Conservation (phyloP, 2,329 filamentous ascomycete species). For the Colletotrichum costaricense region DNA sequence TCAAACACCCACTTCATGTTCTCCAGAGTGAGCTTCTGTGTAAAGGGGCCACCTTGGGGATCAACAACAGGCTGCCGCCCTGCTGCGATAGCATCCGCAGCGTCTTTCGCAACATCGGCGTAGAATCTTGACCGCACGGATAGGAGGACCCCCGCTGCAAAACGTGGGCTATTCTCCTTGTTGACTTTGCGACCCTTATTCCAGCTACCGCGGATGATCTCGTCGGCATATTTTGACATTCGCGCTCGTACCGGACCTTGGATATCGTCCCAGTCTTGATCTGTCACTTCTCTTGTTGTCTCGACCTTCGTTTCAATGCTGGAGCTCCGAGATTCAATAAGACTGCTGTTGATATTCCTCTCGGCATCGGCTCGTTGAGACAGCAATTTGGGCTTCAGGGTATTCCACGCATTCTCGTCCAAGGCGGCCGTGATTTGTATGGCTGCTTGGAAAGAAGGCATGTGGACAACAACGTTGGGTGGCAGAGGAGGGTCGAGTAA, state of each 20-base stretch:
- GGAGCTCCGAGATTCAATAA: slow-evolving; percentile 43
- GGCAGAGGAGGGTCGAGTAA: slow-evolving; percentile 74
- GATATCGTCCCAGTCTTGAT: slow-evolving; percentile 77
- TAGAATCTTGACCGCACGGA: slow-evolving; percentile 76
- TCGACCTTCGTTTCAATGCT: slow-evolving; percentile 46
- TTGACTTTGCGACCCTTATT: slow-evolving; percentile 70
- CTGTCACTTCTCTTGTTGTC: slow-evolving; percentile 63
- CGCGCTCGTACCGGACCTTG: slow-evolving; percentile 75
- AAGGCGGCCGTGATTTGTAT: slow-evolving; percentile 76
- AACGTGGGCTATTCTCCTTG: slow-evolving; percentile 72
- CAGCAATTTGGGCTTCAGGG: slow-evolving; percentile 74
- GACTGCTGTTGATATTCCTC: slow-evolving; percentile 58
- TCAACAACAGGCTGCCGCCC: slow-evolving; percentile 59
- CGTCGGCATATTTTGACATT: slow-evolving; percentile 75
- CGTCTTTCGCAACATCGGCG: slow-evolving; percentile 65
- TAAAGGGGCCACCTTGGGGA: slow-evolving; percentile 63
- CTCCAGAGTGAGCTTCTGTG: slow-evolving; percentile 76
- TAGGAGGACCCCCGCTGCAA: slow-evolving; percentile 79
- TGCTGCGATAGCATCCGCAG: slow-evolving; percentile 56
- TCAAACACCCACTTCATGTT: slow-evolving; percentile 92
- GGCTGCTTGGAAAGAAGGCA: slow-evolving; percentile 80
- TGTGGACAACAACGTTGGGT: slow-evolving; percentile 72
- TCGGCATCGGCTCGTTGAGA: slow-evolving; percentile 75
- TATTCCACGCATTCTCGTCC: slow-evolving; percentile 76
- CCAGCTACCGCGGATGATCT: slow-evolving; percentile 76